Evolutionary conservation across 1,284 basidiomycete genomes (phyloP).

Genomic region (Volvariella surrecta): DNA sequence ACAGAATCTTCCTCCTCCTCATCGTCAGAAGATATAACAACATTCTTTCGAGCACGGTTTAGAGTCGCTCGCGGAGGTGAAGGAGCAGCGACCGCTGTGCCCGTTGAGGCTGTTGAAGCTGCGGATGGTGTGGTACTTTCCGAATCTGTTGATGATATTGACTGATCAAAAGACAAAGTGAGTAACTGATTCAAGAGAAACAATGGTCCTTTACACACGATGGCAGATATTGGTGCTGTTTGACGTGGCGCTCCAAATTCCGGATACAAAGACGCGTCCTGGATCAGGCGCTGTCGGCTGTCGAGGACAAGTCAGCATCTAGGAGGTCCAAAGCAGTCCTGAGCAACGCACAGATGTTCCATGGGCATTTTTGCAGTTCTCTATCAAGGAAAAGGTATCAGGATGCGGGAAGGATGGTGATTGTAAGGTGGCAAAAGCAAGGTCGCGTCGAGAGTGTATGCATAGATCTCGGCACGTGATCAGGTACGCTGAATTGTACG

Average conservation of each 20-base stretch:
- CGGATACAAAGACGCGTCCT: slow-evolving; percentile 7
- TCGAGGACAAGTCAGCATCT: neutral
- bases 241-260: slow-evolving; percentile 13
- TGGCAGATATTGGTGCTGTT: slow-evolving; percentile 12
- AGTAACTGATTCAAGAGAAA: neutral
- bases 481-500: too few species aligned
- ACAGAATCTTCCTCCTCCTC: slow-evolving; percentile 15
- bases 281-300: slow-evolving; percentile 7
- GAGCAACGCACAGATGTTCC: slow-evolving; percentile 21
- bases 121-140: slow-evolving; percentile 11
- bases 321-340: neutral
- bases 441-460: too few species aligned
- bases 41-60: neutral
- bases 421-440: too few species aligned
- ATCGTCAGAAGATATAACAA: slow-evolving; percentile 25
- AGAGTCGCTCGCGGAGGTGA: neutral
- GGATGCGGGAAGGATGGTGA: too few species aligned
- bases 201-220: too few species aligned
- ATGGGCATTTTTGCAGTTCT: slow-evolving; percentile 15
- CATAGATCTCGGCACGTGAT: too few species aligned
- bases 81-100: neutral
- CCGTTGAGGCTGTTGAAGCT: slow-evolving; percentile 7
- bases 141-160: slow-evolving; percentile 16
- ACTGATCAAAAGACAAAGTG: slow-evolving; percentile 3
- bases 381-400: too few species aligned